Evolutionary conservation across 1,284 basidiomycete species (phyloP).

Genomic region (Microbotryomycetes sp.): DNA sequence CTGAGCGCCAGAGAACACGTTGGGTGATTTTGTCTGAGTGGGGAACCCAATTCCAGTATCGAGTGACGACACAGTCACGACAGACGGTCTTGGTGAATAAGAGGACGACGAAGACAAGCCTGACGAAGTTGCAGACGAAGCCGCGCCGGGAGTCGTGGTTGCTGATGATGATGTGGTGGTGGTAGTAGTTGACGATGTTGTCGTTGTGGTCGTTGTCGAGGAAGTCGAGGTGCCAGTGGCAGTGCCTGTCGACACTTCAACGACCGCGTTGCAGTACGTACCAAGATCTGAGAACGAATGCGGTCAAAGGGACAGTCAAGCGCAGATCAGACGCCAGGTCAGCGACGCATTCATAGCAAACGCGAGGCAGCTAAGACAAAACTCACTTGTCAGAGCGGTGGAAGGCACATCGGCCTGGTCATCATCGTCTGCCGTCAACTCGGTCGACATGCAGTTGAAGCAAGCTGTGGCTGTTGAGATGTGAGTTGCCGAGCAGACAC

Average conservation of each 20-base stretch:
- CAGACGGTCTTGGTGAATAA: neutral
- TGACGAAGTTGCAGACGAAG: neutral
- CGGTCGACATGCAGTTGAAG: neutral
- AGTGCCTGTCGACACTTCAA: neutral
- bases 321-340: neutral
- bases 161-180: neutral
- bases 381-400: neutral
- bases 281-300: neutral
- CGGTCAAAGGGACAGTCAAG: neutral
- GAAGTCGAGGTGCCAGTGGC: neutral
- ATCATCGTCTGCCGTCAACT: neutral
- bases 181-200: neutral
- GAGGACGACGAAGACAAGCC: neutral
- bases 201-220: neutral
- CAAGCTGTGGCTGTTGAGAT: neutral
- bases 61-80: neutral
- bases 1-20: neutral
- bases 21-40: constrained; percentile 2
- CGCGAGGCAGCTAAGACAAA: neutral
- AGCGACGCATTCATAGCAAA: neutral
- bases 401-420: neutral
- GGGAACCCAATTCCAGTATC: neutral
- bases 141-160: neutral
- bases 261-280: neutral
- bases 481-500: neutral